A percentile compares a stretch with the other conserved stretches of the same genome.
phyloP scores from a whole-genome alignment of 176 grass and related monocot genomes.

The Ampelocalamus luodianensis region DNA sequence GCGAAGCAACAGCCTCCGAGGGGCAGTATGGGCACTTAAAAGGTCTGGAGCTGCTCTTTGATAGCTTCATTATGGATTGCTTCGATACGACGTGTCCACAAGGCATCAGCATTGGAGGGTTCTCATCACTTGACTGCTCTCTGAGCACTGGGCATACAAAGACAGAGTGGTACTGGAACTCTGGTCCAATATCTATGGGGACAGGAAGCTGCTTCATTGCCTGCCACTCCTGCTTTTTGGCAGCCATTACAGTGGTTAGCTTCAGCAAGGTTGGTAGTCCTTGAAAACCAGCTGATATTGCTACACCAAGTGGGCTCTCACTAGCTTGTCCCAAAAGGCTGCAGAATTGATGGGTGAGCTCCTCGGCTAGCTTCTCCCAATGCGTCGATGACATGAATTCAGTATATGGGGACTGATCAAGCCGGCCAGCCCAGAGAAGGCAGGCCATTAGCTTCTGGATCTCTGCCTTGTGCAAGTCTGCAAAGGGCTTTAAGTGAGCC shows the following conservation, averaged over 20 bases:
- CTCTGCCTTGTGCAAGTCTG: constrained; percentile 49
- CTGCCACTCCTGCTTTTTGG: constrained; percentile 88
- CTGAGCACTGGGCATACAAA: constrained; percentile 89
- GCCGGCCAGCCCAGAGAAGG: constrained; percentile 66
- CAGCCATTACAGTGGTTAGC: constrained; percentile 67
- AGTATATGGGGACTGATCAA: constrained; percentile 85
- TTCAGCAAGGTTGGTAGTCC: constrained; percentile 85
- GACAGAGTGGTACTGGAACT: constrained; percentile 86
- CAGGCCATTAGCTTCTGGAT: constrained; percentile 79
- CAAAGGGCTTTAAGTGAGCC: constrained; percentile 60
- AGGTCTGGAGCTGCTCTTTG: constrained; percentile 74
- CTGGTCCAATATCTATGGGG: constrained; percentile 69
- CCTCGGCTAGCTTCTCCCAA: constrained; percentile 71
- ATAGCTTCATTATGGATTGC: constrained; percentile 84
- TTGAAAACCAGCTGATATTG: constrained; percentile 73
- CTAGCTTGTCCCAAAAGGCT: constrained; percentile 71
- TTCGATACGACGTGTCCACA: constrained; percentile 85
- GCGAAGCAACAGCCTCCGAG: constrained; percentile 53
- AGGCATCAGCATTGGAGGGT: constrained; percentile 95
- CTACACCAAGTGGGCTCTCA: constrained; percentile 60
- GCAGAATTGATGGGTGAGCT: constrained; percentile 82
- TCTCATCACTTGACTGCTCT: constrained; percentile 82
- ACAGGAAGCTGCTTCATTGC: constrained; percentile 91
- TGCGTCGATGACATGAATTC: constrained; percentile 59
- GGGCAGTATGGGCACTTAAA: constrained; percentile 97